phyloP scores from a whole-genome alignment of 176 grass and related monocot genomes.

The Pontederia crassipes region DNA sequence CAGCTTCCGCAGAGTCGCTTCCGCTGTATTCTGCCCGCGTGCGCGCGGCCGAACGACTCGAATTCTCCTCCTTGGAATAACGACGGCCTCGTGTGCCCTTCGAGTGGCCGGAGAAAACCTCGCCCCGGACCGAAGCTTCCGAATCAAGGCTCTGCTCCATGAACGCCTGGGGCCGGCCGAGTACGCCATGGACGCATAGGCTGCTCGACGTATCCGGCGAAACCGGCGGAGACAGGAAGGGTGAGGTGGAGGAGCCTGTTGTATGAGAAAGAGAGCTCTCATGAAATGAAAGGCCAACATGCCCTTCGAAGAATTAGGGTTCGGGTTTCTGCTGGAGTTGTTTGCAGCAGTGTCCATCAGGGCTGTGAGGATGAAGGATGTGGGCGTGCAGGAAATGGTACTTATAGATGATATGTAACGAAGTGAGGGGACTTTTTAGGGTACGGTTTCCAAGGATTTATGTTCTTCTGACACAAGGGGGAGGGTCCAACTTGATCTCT shows the following conservation, averaged over 20 bases:
- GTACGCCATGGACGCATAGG: constrained; percentile 8
- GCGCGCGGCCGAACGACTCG: too few relatives aligned
- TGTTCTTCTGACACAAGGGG: neutral
- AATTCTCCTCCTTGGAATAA: too few relatives aligned
- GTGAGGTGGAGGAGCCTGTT: neutral
- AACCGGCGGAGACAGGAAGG: neutral
- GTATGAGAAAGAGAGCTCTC: constrained; percentile 1
- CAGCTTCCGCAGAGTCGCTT: neutral
- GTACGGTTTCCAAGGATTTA: neutral
- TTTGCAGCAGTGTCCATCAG: neutral
- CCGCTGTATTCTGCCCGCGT: too few relatives aligned
- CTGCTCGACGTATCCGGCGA: constrained; percentile 2
- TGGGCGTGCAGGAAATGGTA: neutral
- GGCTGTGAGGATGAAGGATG: neutral
- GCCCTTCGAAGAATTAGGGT: neutral
- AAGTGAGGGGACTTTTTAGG: neutral
- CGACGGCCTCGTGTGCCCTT: too few relatives aligned
- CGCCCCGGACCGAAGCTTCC: neutral
- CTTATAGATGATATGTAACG: neutral
- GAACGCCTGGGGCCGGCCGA: neutral
- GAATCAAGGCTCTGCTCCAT: constrained; percentile 17
- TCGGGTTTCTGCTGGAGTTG: neutral
- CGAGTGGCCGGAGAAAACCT: too few relatives aligned
- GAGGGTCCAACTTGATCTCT: neutral
- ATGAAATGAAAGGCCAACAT: constrained; percentile 10